Conservation (phyloP, 2,329 filamentous ascomycete genomes). For the Paracamarosporium sp. region DNA sequence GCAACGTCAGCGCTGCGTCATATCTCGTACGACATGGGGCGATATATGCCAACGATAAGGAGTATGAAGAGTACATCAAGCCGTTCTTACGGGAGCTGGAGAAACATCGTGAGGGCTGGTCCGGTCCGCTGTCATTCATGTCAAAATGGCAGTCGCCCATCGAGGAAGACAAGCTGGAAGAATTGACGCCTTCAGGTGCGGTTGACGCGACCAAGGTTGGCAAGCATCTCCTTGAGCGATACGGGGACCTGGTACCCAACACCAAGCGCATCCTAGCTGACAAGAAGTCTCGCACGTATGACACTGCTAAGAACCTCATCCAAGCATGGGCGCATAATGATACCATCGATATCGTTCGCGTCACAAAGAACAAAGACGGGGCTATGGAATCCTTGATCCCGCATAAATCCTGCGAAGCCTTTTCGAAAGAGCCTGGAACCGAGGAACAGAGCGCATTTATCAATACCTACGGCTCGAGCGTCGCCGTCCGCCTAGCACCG, state of each 20-base stretch:
- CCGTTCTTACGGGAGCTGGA: constrained; percentile 63
- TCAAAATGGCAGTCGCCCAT: constrained; percentile 63
- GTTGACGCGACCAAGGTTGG: constrained; percentile 65
- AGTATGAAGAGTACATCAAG: constrained; percentile 58
- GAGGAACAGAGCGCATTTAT: constrained; percentile 39
- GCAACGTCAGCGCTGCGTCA: constrained; percentile 56
- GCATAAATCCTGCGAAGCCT: constrained; percentile 43
- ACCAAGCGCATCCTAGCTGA: constrained; percentile 38
- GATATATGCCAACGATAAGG: constrained; percentile 58
- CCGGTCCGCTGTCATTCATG: constrained; percentile 63
- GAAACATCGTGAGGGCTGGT: constrained; percentile 60
- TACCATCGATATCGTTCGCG: constrained; percentile 41
- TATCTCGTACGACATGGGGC: constrained; percentile 59
- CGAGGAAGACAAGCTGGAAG: constrained; percentile 56
- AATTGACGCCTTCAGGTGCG: constrained; percentile 35
- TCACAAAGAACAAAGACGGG: constrained; percentile 36
- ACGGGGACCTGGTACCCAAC: constrained; percentile 57
- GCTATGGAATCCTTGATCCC: constrained; percentile 40
- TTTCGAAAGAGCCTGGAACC: constrained; percentile 38
- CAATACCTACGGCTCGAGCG: constrained; percentile 30
- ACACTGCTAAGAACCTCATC: constrained; percentile 40
- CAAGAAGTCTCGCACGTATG: constrained; percentile 45
- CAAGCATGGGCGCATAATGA: constrained; percentile 35
- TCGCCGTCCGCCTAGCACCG: constrained; percentile 30
- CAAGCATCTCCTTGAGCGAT: constrained; percentile 63